Conservation (phyloP, 1,284 basidiomycete species). For the Xerocomus nothofagi region DNA sequence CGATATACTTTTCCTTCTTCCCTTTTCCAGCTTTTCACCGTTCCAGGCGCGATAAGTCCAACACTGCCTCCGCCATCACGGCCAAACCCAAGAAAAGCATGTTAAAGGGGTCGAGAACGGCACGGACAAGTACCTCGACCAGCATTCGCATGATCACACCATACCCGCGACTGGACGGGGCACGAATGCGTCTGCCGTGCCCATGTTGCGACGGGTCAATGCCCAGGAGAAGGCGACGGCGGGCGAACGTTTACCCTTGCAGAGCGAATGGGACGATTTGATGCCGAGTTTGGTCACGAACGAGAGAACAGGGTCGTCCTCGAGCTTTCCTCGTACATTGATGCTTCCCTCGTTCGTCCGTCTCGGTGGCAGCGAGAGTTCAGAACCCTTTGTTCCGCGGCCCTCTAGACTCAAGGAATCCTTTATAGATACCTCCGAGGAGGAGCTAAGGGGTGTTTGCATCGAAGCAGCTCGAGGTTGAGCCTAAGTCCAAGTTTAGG, state of each 20-base stretch:
- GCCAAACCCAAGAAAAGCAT: background rate
- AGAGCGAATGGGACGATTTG: slow-evolving; percentile 14
- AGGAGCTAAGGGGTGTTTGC: slow-evolving; percentile 9
- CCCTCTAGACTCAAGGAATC: slow-evolving; percentile 27
- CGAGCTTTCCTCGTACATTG: slow-evolving; percentile 11
- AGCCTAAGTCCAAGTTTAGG: too few species aligned
- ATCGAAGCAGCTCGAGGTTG: slow-evolving; percentile 5
- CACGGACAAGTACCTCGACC: slow-evolving; percentile 24
- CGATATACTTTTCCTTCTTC: slow-evolving; percentile 32
- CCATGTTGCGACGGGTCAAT: slow-evolving; percentile 22
- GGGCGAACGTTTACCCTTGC: background rate
- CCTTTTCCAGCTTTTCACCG: slow-evolving; percentile 21
- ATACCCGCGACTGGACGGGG: slow-evolving; percentile 3
- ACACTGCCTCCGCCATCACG: background rate
- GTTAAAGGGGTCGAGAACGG: slow-evolving; percentile 8
- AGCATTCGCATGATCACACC: slow-evolving; percentile 28
- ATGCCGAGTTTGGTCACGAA: slow-evolving; percentile 30
- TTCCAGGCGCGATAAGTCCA: slow-evolving; percentile 20
- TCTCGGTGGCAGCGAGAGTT: background rate
- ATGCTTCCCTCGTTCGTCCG: slow-evolving; percentile 9
- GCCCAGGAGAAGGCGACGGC: slow-evolving; percentile 9
- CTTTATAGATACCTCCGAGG: slow-evolving; percentile 23
- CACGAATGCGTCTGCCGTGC: slow-evolving; percentile 7
- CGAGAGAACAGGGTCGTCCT: slow-evolving; percentile 17
- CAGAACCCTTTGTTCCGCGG: slow-evolving; percentile 12